Evolutionary conservation across 1,284 basidiomycete species (phyloP), one percentile per base, ranked within the genome.

Genomic region (Tilletia caries): DNA sequence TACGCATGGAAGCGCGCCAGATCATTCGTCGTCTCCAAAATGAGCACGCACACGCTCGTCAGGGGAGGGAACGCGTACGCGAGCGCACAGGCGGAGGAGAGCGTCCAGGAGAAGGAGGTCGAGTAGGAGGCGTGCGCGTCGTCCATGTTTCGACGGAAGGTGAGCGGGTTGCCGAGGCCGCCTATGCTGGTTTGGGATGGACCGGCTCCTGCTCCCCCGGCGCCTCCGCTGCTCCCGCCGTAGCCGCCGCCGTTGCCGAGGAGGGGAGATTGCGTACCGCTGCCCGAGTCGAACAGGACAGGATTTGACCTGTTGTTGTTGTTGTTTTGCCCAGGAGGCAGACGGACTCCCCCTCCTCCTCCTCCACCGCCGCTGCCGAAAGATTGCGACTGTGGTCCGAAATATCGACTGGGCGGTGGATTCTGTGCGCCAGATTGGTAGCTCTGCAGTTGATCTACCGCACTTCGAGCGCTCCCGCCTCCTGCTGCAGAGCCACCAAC

Each of bases 1-100:
- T 80, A 80, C 43, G 77, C 78, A 64, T 80, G 78, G 64, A 80
- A 80, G 20, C 78, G 60, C 1, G 77, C 77, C 25, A 80, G 65
- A 46, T 80, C 78, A 71, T 76, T 66, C 23, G n/a, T 25, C 2
- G 78, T 80, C 67, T 79, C 77, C 67, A 75, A 73, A n/a, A 80
- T 73, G 34, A 79, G 66, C 25, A 80, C 72, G 32, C 73, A 66
- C 1, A 76, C 75, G 34, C 74, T 73, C 44, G 73, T 73, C 67
- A 80, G 75, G n/a, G 76, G 77, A 4, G 77, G 76, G 25, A 79
- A 66, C 2, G 75, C 75, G 75, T 77, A 80, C 0, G 77, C 75
- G 52, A 71, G 71, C 2, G 73, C 73, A 52, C 76, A 78, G 66
- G 79, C 68, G 64, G 71, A 74, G 67, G 71, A 73, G 15, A 80